phyloP scores from a whole-genome alignment of 1,139 yeast genomes.

The Scheffersomyces cryptocercus region DNA sequence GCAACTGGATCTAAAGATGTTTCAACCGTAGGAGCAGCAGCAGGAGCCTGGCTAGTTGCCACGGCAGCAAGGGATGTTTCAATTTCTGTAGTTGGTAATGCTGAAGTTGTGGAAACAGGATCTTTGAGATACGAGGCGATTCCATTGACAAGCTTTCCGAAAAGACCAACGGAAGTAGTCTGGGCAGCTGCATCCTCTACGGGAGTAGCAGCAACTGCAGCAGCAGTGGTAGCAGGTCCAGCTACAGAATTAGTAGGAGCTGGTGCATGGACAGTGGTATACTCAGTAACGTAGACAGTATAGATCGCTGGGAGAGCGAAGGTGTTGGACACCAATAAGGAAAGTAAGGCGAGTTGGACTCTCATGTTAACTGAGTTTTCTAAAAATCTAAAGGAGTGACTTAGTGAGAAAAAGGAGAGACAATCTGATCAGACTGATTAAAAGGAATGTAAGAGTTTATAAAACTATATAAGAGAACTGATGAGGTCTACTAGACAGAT shows the following conservation, averaged over 20 bases:
- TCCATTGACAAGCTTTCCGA: no score
- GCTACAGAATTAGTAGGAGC: conserved; percentile 6
- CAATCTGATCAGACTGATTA: not conserved
- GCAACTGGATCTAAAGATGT: conserved; percentile 17
- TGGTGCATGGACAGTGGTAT: conserved; percentile 15
- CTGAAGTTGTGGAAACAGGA: conserved; percentile 12
- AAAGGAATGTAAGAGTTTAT: no score
- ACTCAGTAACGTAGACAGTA: conserved; percentile 16
- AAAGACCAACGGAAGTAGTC: conserved; percentile 5
- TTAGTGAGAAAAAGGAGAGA: conserved; percentile 1
- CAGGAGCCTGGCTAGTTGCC: conserved; percentile 8
- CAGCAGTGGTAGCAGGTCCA: conserved; percentile 11
- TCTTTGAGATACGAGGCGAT: not conserved
- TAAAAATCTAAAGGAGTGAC: conserved; percentile 3
- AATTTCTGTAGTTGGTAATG: conserved; percentile 14
- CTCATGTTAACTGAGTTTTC: conserved; percentile 10
- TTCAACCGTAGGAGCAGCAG: conserved; percentile 15
- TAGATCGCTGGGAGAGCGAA: conserved; percentile 22
- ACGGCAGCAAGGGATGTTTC: conserved; percentile 11
- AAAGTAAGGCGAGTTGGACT: conserved; percentile 8
- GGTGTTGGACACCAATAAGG: conserved; percentile 11
- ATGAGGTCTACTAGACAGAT: no score
- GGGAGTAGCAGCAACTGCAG: conserved; percentile 7
- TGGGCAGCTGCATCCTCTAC: conserved; percentile 7
- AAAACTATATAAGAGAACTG: no score